These are phyloP conservation scores for Teratosphaeria destructans DNA, from an alignment of 2,329 filamentous ascomycete species.

Conservation along the genomic window DNA sequence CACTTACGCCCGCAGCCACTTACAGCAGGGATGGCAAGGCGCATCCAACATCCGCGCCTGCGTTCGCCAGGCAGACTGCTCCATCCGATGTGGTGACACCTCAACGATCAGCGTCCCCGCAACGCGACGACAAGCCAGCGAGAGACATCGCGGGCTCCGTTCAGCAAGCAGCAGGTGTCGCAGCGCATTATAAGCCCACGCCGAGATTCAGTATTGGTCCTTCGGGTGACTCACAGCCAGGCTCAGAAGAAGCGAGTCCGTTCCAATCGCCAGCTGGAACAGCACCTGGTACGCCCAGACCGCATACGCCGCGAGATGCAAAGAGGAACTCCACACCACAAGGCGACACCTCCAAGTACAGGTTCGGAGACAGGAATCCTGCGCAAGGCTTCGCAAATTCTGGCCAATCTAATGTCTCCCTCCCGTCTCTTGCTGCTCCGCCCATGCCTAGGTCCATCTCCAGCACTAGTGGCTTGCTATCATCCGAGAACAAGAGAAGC, in stretches of 20 bases:
- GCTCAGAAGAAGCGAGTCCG: slow-evolving; percentile 51
- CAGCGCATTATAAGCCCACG: slow-evolving; percentile 38
- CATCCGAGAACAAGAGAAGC: slow-evolving; percentile 39
- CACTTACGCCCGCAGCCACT: slow-evolving; percentile 76
- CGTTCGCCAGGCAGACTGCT: slow-evolving; percentile 13
- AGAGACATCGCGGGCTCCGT: slow-evolving; percentile 20
- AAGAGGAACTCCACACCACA: slow-evolving; percentile 52
- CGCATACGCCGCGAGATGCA: slow-evolving; percentile 63
- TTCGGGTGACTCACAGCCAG: slow-evolving; percentile 42
- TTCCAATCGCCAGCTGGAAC: slow-evolving; percentile 44
- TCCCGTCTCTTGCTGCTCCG: slow-evolving; percentile 3
- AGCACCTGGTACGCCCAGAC: slow-evolving; percentile 43
- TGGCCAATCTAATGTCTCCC: slow-evolving; percentile 24
- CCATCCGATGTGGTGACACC: slow-evolving; percentile 52
- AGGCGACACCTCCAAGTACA: slow-evolving; percentile 53
- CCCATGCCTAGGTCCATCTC: slow-evolving; percentile 33
- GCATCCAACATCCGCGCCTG: slow-evolving; percentile 10
- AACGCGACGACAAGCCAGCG: slow-evolving; percentile 29
- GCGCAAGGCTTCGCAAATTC: slow-evolving; percentile 38
- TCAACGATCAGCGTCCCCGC: slow-evolving; percentile 37
- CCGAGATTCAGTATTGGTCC: slow-evolving; percentile 47
- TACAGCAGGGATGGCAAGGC: slow-evolving; percentile 44
- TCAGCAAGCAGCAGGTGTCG: slow-evolving; percentile 26
- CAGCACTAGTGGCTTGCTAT: slow-evolving; percentile 4
- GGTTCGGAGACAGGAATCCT: slow-evolving; percentile 69